These are phyloP conservation scores for Aaosphaeria pasadenensis DNA, from an alignment of 2,329 filamentous ascomycete species.

Conservation along the genomic window DNA sequence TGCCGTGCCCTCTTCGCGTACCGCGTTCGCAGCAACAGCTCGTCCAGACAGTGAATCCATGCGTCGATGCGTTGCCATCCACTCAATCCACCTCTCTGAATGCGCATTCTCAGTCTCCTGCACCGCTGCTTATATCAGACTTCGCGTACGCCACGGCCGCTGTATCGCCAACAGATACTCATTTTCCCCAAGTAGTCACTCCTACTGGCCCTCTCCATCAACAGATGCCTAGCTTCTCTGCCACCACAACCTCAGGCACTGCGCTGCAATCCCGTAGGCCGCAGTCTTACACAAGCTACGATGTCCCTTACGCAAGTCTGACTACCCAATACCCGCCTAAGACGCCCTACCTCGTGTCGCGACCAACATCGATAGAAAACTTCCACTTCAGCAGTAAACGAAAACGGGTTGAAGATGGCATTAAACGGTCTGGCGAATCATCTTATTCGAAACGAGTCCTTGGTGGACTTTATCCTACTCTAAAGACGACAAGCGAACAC, in stretches of 20 bases:
- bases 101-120: slow-evolving; percentile 25
- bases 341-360: slow-evolving; percentile 10
- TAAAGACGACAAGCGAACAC: too few species aligned
- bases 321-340: slow-evolving; percentile 13
- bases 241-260: not conserved
- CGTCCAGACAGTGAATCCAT: not conserved
- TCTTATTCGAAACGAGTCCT: too few species aligned
- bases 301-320: slow-evolving; percentile 20
- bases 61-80: too few species aligned
- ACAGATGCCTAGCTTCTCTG: slow-evolving; percentile 10
- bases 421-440: too few species aligned
- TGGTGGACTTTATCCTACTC: too few species aligned
- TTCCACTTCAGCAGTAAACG: slow-evolving; percentile 22
- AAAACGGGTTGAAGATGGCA: too few species aligned
- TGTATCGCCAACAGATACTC: slow-evolving; percentile 14
- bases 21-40: not conserved
- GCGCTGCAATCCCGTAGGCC: not conserved
- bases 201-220: slow-evolving; percentile 2
- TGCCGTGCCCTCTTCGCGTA: not conserved
- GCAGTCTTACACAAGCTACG: slow-evolving; percentile 7
- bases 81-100: not conserved
- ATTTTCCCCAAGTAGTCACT: slow-evolving; percentile 2
- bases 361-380: slow-evolving; percentile 23
- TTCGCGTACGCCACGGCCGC: not conserved
- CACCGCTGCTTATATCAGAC: slow-evolving; percentile 15